phyloP scores from a whole-genome alignment of 306 rosid genomes.

The Fragaria iinumae region DNA sequence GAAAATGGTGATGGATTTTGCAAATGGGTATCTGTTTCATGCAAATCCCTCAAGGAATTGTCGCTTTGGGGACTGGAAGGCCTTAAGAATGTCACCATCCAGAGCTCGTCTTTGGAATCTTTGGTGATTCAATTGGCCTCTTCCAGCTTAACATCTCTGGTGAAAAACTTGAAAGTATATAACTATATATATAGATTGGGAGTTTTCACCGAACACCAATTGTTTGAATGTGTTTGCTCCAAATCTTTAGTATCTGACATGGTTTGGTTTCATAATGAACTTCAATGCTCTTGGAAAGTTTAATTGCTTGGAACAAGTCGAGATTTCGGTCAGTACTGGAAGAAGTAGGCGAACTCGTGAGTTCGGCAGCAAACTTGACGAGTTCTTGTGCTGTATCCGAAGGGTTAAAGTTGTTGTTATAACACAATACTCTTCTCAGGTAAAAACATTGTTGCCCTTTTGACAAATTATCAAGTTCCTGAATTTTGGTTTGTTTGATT shows the following conservation, averaged over 20 bases:
- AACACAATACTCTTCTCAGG: neutral
- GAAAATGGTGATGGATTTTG: neutral
- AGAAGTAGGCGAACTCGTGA: neutral
- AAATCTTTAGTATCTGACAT: neutral
- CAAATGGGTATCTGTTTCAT: neutral
- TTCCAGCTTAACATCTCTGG: neutral
- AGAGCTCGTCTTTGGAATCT: neutral
- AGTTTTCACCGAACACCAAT: neutral
- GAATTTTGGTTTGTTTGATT: neutral
- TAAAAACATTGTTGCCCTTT: neutral
- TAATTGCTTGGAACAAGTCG: neutral
- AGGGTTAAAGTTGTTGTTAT: neutral
- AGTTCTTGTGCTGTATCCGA: neutral
- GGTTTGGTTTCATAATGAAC: neutral
- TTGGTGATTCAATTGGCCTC: neutral
- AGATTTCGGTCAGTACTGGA: neutral
- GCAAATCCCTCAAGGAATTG: slow-evolving; percentile 3
- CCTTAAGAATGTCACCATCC: neutral
- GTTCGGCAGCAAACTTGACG: too few relatives aligned
- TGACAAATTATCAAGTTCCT: neutral
- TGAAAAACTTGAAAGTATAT: neutral
- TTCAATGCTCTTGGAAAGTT: neutral
- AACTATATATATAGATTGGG: neutral
- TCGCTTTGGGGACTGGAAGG: neutral
- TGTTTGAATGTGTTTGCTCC: neutral